Conservation (phyloP, 768 basidiomycete species). For the Agrocybe pediades region DNA sequence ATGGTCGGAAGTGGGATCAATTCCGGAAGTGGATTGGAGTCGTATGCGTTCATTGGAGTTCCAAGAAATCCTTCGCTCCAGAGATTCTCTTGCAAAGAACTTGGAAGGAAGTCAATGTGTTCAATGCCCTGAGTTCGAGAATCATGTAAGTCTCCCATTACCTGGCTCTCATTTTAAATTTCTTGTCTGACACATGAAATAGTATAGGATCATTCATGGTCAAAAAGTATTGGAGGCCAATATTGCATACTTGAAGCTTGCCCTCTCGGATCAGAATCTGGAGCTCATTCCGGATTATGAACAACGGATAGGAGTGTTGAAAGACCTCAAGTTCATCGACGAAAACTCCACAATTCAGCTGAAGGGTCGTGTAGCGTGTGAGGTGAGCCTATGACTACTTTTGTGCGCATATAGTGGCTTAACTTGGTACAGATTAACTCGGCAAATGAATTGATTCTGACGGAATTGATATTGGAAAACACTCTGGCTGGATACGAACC, state of each 20-base stretch:
- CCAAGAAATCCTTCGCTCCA: slow-evolving; percentile 72
- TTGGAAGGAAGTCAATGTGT: slow-evolving; percentile 51
- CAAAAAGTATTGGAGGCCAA: slow-evolving; percentile 73
- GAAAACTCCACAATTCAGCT: slow-evolving; percentile 94
- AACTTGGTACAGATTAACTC: slow-evolving; percentile 81
- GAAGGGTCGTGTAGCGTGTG: slow-evolving; percentile 97
- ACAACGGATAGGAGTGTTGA: slow-evolving; percentile 87
- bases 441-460: slow-evolving; percentile 93
- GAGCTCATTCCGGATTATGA: slow-evolving; percentile 98
- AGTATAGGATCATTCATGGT: slow-evolving; percentile 81
- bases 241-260: slow-evolving; percentile 77
- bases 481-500: slow-evolving; percentile 88
- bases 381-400: slow-evolving; percentile 56
- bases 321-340: slow-evolving; percentile 91
- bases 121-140: slow-evolving; percentile 65
- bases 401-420: not conserved
- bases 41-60: slow-evolving; percentile 87
- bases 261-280: slow-evolving; percentile 94
- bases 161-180: not conserved
- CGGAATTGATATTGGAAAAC: slow-evolving; percentile 96
- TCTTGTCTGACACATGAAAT: slow-evolving; percentile 5
- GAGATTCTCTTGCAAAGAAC: slow-evolving; percentile 50
- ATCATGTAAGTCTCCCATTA: slow-evolving; percentile 62
- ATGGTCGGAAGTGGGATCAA: slow-evolving; percentile 46
- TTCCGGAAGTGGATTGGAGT: slow-evolving; percentile 86